These are phyloP conservation scores for Plasmopara halstedii DNA, from an alignment of 352 stramenopile genomes.

Conservation along the genomic window DNA sequence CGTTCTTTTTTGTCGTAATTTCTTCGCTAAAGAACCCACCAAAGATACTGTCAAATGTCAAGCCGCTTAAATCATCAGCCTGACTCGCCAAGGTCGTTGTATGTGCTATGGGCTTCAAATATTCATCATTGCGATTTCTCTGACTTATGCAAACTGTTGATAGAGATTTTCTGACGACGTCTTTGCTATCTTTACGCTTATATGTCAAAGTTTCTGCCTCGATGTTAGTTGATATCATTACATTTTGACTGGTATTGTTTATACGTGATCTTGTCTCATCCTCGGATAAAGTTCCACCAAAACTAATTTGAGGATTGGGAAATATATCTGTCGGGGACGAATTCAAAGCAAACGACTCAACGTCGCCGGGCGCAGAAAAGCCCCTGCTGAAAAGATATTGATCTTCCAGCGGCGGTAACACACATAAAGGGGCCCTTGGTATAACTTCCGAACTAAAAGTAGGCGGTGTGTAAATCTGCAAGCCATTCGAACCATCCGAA, in stretches of 20 bases:
- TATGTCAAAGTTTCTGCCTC: slow-evolving; percentile 1
- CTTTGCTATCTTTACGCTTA: slow-evolving; percentile 1
- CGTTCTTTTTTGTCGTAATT: too few relatives aligned
- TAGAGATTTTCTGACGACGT: too few relatives aligned
- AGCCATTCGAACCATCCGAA: slow-evolving; percentile 4
- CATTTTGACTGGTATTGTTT: slow-evolving; percentile 2
- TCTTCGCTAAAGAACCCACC: too few relatives aligned
- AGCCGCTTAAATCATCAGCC: too few relatives aligned
- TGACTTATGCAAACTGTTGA: too few relatives aligned
- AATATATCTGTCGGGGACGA: slow-evolving; percentile 52
- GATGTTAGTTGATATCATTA: not conserved
- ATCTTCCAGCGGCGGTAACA: slow-evolving; percentile 33
- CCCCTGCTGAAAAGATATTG: slow-evolving; percentile 5
- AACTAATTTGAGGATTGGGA: too few relatives aligned
- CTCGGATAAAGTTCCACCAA: slow-evolving; percentile 45
- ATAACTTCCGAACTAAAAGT: slow-evolving; percentile 48
- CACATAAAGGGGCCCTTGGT: slow-evolving; percentile 25
- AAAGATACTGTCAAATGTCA: too few relatives aligned
- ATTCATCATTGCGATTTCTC: too few relatives aligned
- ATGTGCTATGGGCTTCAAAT: too few relatives aligned
- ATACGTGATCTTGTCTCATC: not conserved
- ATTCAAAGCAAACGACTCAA: not conserved
- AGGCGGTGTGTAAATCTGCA: slow-evolving; percentile 21
- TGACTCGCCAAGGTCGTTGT: too few relatives aligned
- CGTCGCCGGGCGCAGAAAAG: not conserved